These are phyloP conservation scores for Neospermospora avenae DNA, from an alignment of 2,329 filamentous ascomycete species.

Conservation along the genomic window DNA sequence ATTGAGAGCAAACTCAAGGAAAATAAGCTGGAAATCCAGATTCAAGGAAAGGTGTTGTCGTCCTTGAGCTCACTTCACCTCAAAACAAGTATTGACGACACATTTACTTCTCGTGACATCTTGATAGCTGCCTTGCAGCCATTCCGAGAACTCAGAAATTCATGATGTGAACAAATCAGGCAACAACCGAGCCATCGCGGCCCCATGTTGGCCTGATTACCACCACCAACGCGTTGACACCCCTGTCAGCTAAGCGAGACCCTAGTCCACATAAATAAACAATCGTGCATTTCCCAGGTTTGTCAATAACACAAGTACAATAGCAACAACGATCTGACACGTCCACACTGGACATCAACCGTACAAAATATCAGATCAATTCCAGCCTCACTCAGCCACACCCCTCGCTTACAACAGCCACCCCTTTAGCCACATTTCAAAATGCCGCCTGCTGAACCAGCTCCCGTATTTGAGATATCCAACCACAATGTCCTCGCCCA, in stretches of 20 bases:
- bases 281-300: no score
- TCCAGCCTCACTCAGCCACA: background rate
- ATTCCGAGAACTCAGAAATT: background rate
- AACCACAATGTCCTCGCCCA: background rate
- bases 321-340: background rate
- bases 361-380: background rate
- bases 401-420: background rate
- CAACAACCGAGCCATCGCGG: background rate
- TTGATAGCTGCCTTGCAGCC: no score
- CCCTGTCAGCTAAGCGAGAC: background rate
- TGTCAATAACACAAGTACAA: background rate
- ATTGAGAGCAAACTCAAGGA: no score
- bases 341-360: no score
- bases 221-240: background rate
- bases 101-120: no score
- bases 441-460: background rate
- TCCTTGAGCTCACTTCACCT: no score
- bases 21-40: no score
- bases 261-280: background rate
- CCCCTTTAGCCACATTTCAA: background rate
- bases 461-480: background rate
- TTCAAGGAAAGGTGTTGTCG: no score
- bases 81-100: no score
- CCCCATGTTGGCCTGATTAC: background rate
- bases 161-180: background rate